Percentiles rank a stretch among this genome's conserved stretches.
Conservation (phyloP, 495 filamentous ascomycete species). For the Geoglossum glabrum region DNA sequence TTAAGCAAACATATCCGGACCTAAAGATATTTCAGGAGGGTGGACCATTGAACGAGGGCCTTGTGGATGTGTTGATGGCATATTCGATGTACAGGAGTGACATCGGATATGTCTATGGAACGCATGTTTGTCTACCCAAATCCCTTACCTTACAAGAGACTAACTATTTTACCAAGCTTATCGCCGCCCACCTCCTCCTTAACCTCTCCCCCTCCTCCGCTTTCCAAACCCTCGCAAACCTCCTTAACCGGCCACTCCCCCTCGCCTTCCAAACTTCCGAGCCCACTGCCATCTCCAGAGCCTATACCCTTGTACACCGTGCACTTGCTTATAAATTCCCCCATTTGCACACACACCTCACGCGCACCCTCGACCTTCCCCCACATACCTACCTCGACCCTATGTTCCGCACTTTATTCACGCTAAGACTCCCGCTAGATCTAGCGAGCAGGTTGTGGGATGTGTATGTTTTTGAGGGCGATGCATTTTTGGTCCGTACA, state of each 20-base stretch:
- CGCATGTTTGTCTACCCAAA: constrained; percentile 37
- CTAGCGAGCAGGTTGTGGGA: constrained; percentile 71
- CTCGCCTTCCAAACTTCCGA: constrained; percentile 75
- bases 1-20: constrained; percentile 51
- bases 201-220: constrained; percentile 52
- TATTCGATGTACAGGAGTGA: constrained; percentile 90
- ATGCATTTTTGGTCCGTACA: constrained; percentile 57
- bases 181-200: constrained; percentile 71
- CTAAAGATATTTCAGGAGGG: constrained; percentile 60
- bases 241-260: constrained; percentile 73
- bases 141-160: background rate
- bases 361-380: constrained; percentile 18
- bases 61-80: constrained; percentile 67
- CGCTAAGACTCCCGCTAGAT: constrained; percentile 43
- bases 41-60: constrained; percentile 49
- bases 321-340: constrained; percentile 55
- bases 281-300: constrained; percentile 44
- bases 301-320: constrained; percentile 49
- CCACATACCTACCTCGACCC: constrained; percentile 33
- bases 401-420: constrained; percentile 37
- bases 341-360: constrained; percentile 47
- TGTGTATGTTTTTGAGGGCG: constrained; percentile 85
- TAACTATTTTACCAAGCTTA: constrained; percentile 28
- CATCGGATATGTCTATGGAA: constrained; percentile 74
- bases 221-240: constrained; percentile 73